phyloP scores from a whole-genome alignment of 805 yeast genomes.

The Kodamaea kaohsiungensis region DNA sequence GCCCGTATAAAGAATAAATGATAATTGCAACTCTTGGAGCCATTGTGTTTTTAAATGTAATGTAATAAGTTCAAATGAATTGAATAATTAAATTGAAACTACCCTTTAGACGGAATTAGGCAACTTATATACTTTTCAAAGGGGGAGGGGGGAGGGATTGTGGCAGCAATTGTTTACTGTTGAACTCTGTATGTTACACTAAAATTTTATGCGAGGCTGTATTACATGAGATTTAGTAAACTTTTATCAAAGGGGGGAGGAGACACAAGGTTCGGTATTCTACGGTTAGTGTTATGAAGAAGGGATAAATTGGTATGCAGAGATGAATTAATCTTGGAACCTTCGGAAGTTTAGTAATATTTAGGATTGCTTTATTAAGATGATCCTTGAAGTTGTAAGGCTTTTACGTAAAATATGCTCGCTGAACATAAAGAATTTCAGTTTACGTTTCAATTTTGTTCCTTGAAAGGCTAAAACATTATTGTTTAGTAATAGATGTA shows the following conservation, averaged over 20 bases:
- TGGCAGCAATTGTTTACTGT: neutral
- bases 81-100: neutral
- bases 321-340: neutral
- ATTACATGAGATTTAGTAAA: neutral
- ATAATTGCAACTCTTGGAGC: conserved; percentile 41
- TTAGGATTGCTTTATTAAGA: too few species aligned
- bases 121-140: neutral
- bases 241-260: neutral
- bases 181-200: neutral
- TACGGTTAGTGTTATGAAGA: neutral
- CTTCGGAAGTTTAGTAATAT: neutral
- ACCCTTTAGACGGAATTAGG: neutral
- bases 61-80: neutral
- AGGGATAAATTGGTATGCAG: neutral
- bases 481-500: too few species aligned
- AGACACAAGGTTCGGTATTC: neutral
- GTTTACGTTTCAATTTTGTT: too few species aligned
- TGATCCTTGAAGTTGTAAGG: neutral
- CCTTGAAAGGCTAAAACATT: too few species aligned
- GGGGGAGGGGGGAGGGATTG: neutral
- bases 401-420: neutral
- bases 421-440: neutral
- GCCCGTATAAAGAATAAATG: conserved; percentile 77
- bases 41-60: conserved; percentile 6
- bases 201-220: neutral